Conservation (phyloP, 1,284 basidiomycete genomes). For the Ceratobasidium sp. region DNA sequence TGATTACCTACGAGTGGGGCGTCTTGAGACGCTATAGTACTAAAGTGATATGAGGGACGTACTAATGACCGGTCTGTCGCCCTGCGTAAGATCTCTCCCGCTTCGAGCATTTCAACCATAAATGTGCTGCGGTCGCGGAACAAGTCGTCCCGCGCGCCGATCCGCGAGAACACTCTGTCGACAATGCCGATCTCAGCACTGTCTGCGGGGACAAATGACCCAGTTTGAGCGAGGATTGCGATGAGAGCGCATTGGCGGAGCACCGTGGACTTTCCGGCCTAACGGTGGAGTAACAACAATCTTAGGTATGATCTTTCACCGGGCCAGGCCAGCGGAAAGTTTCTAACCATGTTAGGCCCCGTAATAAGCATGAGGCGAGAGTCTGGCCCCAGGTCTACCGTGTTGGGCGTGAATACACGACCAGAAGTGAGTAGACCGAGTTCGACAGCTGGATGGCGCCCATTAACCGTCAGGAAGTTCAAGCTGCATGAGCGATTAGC, state of each 20-base stretch:
- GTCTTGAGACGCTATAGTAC: background rate
- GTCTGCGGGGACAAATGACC: conserved; percentile 93
- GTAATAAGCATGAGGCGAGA: conserved; percentile 85
- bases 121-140: conserved; percentile 95
- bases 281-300: background rate
- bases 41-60: conserved; percentile 53
- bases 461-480: conserved; percentile 62
- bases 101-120: conserved; percentile 93
- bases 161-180: conserved; percentile 91
- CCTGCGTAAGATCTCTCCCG: conserved; percentile 82
- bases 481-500: background rate
- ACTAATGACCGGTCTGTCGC: conserved; percentile 88
- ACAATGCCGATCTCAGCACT: conserved; percentile 85
- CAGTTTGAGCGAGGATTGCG: conserved; percentile 91
- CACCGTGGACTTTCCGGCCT: conserved; percentile 83
- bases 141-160: conserved; percentile 97
- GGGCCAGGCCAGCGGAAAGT: background rate
- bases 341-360: conserved; percentile 96
- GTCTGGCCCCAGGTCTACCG: conserved; percentile 70
- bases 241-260: conserved; percentile 94
- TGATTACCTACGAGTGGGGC: conserved; percentile 77
- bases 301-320: background rate
- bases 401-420: conserved; percentile 87
- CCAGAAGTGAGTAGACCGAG: conserved; percentile 83
- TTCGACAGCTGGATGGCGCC: conserved; percentile 95